Base-by-base conservation (phyloP, 2,329 filamentous ascomycete genomes). In the Pseudopyrenochaeta lycopersici region DNA sequence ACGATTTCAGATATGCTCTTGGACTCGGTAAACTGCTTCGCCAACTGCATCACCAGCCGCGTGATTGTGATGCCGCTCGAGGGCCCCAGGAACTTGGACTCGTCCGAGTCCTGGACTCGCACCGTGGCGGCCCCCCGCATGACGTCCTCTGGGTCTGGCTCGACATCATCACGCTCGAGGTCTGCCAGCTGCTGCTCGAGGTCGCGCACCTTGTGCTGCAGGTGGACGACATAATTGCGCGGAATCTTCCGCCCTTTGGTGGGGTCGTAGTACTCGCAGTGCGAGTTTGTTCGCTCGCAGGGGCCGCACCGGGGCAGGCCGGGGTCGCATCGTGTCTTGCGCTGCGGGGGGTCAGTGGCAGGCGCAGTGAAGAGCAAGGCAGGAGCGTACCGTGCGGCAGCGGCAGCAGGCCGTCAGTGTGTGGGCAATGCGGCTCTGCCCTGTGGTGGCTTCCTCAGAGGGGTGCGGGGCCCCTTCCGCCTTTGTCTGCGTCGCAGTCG, bases 61-160 rank as follows among this genome's bases (percentile, higher is more conserved):
- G 93, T 96, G 81, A 98, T 96, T 70, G 92, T 91, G 67, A 97
- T 97, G 54, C 94, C 95, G 74, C 94, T 98, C 43, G 93, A 97
- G 2, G 95, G 91, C 0, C 95, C 95, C 2, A 99, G 81, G 72
- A 95, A 98, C 58, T 94, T 90, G 14, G 91, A 88, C 76, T 97
- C 94, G 73, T 96, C 92, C 50, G 88, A 88, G 66, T 94, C 91
- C 67, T 90, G 88, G 46, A 98, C 86, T 38, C 89, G 89, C 65
- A 98, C 91, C 63, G 94, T 85, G 21, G 92, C 93, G 18, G 91
- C 91, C 0, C 91, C 90, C 18, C 92, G 89, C 65, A 97, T 87
- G 76, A 97, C 90, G 64, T 95, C 88, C 75, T 97, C 94, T 18
- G 87, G 85, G 71, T 89, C 89, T 36, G 86, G 85, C 39, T 89